Evolutionary conservation across 2,329 filamentous ascomycete species (phyloP).

Genomic region (Fusarium continuum): DNA sequence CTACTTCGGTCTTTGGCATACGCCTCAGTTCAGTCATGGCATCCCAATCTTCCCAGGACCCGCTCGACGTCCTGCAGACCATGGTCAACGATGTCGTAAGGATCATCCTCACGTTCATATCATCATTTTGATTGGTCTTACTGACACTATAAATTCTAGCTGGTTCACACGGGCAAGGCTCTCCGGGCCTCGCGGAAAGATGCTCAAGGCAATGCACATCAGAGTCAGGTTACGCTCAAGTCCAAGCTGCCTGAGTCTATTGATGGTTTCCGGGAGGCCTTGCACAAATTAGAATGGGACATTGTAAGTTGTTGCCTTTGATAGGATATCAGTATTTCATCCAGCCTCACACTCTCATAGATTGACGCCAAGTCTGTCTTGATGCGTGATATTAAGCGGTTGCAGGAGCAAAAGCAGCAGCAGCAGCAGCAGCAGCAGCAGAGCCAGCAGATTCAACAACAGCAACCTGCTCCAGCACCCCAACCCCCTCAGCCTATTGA

Average conservation of each 20-base stretch:
- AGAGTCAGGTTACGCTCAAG: conserved; percentile 47
- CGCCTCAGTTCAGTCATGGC: conserved; percentile 41
- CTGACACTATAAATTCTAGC: conserved; percentile 49
- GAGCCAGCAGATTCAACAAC: conserved; percentile 26
- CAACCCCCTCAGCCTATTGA: conserved; percentile 46
- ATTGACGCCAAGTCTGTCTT: conserved; percentile 63
- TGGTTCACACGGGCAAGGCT: conserved; percentile 68
- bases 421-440: conserved; percentile 36
- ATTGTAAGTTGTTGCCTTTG: conserved; percentile 56
- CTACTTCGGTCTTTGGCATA: not conserved
- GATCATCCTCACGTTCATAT: conserved; percentile 8
- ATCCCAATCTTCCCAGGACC: conserved; percentile 48
- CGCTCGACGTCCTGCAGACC: conserved; percentile 60
- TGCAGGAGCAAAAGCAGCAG: conserved; percentile 46
- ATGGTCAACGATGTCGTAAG: conserved; percentile 66
- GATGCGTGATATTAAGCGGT: conserved; percentile 60
- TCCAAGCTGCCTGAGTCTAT: conserved; percentile 59
- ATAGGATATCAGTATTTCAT: too few species aligned
- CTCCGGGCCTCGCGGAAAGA: conserved; percentile 60
- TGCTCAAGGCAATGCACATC: conserved; percentile 51
- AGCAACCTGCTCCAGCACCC: conserved; percentile 20
- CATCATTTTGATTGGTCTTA: not conserved
- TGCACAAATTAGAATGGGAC: conserved; percentile 66
- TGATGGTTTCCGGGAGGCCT: conserved; percentile 59
- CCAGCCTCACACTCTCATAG: conserved; percentile 39